These are phyloP conservation scores for Arthrobotrys pseudoclavata DNA, from an alignment of 2,329 filamentous ascomycete species.

Conservation along the genomic window DNA sequence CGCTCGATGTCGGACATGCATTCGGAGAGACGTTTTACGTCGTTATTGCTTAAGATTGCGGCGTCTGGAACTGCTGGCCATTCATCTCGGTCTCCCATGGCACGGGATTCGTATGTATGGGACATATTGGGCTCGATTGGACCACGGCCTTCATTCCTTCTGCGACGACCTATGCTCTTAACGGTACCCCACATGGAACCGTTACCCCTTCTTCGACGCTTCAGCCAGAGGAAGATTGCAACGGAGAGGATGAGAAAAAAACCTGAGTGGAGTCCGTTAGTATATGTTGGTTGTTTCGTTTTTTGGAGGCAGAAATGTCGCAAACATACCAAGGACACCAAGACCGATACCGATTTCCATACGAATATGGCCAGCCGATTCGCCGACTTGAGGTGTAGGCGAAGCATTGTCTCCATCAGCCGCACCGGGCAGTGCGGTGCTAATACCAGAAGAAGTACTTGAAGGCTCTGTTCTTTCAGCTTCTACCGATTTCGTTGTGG, in stretches of 20 bases:
- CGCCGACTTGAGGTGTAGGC: conserved; percentile 35
- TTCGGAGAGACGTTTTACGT: conserved; percentile 44
- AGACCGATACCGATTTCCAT: conserved; percentile 54
- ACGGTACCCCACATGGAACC: conserved; percentile 14
- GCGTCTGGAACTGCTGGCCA: conserved; percentile 40
- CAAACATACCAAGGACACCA: conserved; percentile 53
- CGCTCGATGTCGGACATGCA: conserved; percentile 47
- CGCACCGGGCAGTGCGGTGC: conserved; percentile 25
- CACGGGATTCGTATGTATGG: conserved; percentile 39
- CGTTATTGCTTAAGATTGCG: conserved; percentile 25
- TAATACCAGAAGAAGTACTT: background rate
- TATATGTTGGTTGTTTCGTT: background rate
- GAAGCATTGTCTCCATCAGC: background rate
- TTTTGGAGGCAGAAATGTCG: background rate
- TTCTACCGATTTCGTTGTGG: background rate
- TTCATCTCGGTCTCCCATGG: conserved; percentile 27
- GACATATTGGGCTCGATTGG: conserved; percentile 35
- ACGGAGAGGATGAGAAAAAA: conserved; percentile 36
- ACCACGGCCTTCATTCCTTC: conserved; percentile 19
- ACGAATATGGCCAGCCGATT: conserved; percentile 30
- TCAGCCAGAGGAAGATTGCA: conserved; percentile 45
- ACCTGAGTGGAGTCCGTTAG: conserved; percentile 19
- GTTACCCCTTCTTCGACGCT: conserved; percentile 26
- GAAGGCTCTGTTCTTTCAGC: background rate
- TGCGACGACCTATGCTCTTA: conserved; percentile 2